phyloP scores from a whole-genome alignment of 257 asterid species.

The Lavandula angustifolia region DNA sequence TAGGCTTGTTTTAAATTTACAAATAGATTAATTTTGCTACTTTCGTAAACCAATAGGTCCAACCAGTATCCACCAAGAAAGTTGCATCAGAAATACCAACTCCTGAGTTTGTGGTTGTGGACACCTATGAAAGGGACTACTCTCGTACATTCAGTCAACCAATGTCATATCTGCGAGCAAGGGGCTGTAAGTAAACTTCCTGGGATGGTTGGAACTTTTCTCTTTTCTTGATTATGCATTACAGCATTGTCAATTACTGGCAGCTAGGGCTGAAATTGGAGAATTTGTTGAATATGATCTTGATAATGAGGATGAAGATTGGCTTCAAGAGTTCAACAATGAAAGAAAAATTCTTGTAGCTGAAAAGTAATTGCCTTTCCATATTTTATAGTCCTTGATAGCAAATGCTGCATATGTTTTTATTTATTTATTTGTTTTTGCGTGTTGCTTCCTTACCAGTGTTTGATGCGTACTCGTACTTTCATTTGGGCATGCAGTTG shows the following conservation, averaged over 20 bases:
- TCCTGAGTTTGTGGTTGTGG: conserved; percentile 88
- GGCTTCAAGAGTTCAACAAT: conserved; percentile 82
- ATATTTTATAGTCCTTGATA: conserved; percentile 29
- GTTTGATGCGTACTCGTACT: neutral
- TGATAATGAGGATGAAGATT: conserved; percentile 98
- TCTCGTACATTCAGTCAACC: conserved; percentile 85
- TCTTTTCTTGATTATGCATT: conserved; percentile 7
- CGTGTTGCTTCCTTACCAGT: neutral
- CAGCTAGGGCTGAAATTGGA: conserved; percentile 97
- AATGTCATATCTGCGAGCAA: conserved; percentile 85
- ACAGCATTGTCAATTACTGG: conserved; percentile 29
- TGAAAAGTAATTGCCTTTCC: conserved; percentile 60
- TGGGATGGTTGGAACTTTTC: conserved; percentile 2
- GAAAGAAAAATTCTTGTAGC: conserved; percentile 69
- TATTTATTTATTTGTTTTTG: neutral
- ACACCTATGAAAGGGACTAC: conserved; percentile 95
- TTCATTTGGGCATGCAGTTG: neutral
- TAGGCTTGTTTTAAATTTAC: conserved; percentile 7
- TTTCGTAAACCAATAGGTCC: conserved; percentile 50
- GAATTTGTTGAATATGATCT: conserved; percentile 98
- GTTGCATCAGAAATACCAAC: conserved; percentile 89
- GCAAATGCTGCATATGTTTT: neutral
- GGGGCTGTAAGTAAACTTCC: conserved; percentile 70
- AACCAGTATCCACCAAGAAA: conserved; percentile 64
- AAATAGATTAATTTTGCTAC: conserved; percentile 14